phyloP scores from a whole-genome alignment of 176 grass and related monocot genomes.

The Oropetium thomaeum region DNA sequence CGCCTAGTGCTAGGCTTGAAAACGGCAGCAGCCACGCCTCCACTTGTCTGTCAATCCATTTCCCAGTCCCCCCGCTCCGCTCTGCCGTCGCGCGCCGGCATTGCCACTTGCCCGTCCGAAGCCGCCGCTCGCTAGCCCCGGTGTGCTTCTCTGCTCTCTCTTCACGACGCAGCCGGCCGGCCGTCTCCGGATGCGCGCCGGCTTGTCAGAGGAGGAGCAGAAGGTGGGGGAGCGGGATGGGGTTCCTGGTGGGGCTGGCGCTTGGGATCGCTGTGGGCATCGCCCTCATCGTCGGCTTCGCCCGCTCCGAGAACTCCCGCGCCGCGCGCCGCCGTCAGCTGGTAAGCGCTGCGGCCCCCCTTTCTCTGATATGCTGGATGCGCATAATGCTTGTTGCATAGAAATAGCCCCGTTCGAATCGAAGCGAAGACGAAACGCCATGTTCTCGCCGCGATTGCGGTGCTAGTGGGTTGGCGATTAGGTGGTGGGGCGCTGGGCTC shows the following conservation, averaged over 20 bases:
- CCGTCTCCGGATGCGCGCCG: slow-evolving; percentile 17
- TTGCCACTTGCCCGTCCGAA: neutral
- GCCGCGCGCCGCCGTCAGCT: slow-evolving; percentile 42
- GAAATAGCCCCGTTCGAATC: neutral
- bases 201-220: neutral
- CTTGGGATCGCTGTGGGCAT: slow-evolving; percentile 47
- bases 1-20: neutral
- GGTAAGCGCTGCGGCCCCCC: slow-evolving; percentile 11
- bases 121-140: neutral
- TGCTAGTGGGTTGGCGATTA: neutral
- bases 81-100: slow-evolving; percentile 37
- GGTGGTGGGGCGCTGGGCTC: slow-evolving; percentile 3
- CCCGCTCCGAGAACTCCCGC: slow-evolving; percentile 53
- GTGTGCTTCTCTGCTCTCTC: neutral
- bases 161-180: neutral
- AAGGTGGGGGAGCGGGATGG: slow-evolving; percentile 17
- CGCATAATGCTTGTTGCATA: neutral
- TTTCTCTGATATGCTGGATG: neutral
- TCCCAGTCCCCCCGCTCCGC: neutral
- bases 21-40: neutral
- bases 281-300: slow-evolving; percentile 51
- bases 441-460: neutral
- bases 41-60: slow-evolving; percentile 30
- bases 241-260: slow-evolving; percentile 51
- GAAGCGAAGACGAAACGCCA: slow-evolving; percentile 1